Evolutionary conservation across 306 rosid species (phyloP).

Genomic region (Malus fusca): DNA sequence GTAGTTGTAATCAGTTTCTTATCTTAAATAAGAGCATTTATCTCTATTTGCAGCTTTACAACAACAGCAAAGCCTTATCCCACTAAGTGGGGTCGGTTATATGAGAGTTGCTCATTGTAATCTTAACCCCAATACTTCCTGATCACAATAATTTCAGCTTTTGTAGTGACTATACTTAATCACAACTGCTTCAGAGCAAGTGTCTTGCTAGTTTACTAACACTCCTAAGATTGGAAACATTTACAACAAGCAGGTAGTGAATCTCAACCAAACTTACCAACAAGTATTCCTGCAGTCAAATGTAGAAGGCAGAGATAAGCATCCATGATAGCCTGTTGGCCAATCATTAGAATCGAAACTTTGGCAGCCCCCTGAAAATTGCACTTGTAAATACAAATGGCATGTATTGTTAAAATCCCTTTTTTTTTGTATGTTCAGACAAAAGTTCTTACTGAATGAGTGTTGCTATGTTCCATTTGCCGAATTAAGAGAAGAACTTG

Average conservation of each 20-base stretch:
- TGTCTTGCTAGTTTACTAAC: background rate
- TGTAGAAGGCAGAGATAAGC: slow-evolving; percentile 96
- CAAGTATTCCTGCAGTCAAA: slow-evolving; percentile 94
- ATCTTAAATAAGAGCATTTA: background rate
- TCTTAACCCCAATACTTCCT: background rate
- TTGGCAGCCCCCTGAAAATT: slow-evolving; percentile 90
- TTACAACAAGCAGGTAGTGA: background rate
- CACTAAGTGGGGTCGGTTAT: too few species aligned
- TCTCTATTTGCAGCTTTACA: background rate
- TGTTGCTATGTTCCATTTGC: slow-evolving; percentile 99
- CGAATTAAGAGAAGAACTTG: slow-evolving; percentile 96
- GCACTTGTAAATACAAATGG: background rate
- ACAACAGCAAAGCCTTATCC: too few species aligned
- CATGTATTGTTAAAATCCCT: background rate
- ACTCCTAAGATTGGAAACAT: background rate
- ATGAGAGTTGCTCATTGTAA: background rate
- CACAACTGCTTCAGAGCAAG: background rate
- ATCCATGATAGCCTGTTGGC: slow-evolving; percentile 98
- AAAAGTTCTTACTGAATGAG: slow-evolving; percentile 75
- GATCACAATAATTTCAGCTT: background rate
- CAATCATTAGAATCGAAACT: slow-evolving; percentile 89
- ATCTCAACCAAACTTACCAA: slow-evolving; percentile 47
- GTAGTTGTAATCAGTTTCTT: background rate
- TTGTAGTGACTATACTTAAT: background rate
- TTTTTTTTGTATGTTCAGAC: background rate